Percentiles rank a stretch among this genome's conserved stretches.
Evolutionary conservation across 192 early-diverging fungal genomes (phyloP).

Genomic region (Endogone sp.): DNA sequence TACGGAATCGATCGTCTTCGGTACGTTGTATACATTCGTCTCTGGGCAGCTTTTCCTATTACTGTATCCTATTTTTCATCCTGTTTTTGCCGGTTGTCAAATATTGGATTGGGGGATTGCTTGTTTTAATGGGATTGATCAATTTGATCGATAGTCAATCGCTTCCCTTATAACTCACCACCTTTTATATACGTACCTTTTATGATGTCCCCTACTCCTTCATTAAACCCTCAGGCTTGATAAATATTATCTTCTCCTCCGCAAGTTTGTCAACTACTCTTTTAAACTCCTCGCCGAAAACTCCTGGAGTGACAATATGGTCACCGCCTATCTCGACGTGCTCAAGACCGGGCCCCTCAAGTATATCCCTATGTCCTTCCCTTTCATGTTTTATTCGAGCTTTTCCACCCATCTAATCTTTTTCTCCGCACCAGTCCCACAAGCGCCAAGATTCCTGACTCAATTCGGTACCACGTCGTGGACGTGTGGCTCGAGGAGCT

Average conservation of each 20-base stretch:
- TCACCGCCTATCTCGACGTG: conserved; percentile 50
- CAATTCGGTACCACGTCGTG: conserved; percentile 64
- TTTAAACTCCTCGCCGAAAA: conserved; percentile 60
- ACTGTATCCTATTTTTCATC: neutral
- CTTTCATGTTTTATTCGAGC: neutral
- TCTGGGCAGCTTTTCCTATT: neutral
- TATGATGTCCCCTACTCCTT: no score
- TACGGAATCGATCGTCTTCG: conserved; percentile 72
- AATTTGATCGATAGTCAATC: no score
- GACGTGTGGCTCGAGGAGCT: conserved; percentile 74
- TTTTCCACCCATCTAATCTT: conserved; percentile 3
- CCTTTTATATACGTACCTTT: no score
- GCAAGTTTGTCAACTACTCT: conserved; percentile 58
- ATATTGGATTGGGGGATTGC: no score
- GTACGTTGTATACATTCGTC: conserved; percentile 26
- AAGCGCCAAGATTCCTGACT: conserved; percentile 57
- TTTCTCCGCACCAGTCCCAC: conserved; percentile 39
- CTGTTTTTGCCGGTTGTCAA: no score
- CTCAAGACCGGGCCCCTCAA: conserved; percentile 57
- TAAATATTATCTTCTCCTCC: conserved; percentile 71
- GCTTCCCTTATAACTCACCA: no score
- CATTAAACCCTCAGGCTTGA: conserved; percentile 54
- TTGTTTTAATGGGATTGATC: no score
- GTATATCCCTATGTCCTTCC: conserved; percentile 35
- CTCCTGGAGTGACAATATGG: conserved; percentile 46